A percentile compares a stretch with the other conserved stretches of the same genome.
phyloP scores from a whole-genome alignment of 2,329 filamentous ascomycete genomes.

The Paraphaeosphaeria minitans region DNA sequence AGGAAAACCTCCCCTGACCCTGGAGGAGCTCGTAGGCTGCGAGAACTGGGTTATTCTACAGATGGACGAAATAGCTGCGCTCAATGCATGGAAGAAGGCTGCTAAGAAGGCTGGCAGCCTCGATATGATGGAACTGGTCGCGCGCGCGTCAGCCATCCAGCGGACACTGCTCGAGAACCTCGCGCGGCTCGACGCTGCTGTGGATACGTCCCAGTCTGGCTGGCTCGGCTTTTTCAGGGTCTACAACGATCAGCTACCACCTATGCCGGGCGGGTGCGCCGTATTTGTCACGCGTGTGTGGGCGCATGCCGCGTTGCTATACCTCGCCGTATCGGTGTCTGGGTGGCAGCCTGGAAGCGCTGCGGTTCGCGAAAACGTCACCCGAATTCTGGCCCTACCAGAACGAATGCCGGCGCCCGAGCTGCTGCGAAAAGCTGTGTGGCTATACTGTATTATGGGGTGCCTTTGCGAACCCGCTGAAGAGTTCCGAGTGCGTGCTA shows the following conservation, averaged over 20 bases:
- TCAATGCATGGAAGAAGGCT: conserved; percentile 12
- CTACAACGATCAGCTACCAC: conserved; percentile 11
- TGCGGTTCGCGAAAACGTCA: conserved; percentile 21
- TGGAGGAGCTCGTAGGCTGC: conserved; percentile 13
- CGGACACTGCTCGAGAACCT: conserved; percentile 11
- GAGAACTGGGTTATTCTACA: conserved; percentile 13
- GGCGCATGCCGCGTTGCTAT: conserved; percentile 28
- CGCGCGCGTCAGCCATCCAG: conserved; percentile 12
- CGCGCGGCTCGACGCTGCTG: conserved; percentile 15
- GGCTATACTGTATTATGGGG: conserved; percentile 42
- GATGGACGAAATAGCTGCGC: conserved; percentile 10
- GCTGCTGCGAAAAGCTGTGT: conserved; percentile 35
- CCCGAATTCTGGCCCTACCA: conserved; percentile 18
- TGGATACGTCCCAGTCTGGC: conserved; percentile 9
- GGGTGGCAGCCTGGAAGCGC: conserved; percentile 27
- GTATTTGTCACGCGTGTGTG: conserved; percentile 21
- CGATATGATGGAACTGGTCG: conserved; percentile 13
- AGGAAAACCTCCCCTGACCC: conserved; percentile 7
- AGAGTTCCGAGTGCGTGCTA: conserved; percentile 25
- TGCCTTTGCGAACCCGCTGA: conserved; percentile 24
- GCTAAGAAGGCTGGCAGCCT: conserved; percentile 12
- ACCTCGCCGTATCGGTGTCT: conserved; percentile 24
- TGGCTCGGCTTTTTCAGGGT: conserved; percentile 5
- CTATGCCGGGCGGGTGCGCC: conserved; percentile 8
- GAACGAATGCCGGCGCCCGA: conserved; percentile 20